Conservation (phyloP, 495 filamentous ascomycete genomes). For the Daldinia vernicosa region DNA sequence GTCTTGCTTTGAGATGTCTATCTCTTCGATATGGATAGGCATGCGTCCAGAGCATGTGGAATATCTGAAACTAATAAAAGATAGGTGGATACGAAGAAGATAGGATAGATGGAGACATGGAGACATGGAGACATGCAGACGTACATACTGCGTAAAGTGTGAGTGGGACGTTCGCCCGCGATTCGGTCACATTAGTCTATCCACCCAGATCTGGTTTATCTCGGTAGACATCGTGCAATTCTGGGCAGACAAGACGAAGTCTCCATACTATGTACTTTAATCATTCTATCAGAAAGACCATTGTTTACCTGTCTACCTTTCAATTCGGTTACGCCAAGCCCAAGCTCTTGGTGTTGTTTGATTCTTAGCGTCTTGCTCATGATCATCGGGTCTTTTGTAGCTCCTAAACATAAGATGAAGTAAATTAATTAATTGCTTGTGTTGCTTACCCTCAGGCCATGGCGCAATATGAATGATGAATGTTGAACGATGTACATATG, state of each 20-base stretch:
- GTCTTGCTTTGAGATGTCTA: constrained; percentile 35
- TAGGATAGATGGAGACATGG: constrained; percentile 31
- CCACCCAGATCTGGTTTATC: constrained; percentile 41
- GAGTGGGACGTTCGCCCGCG: constrained; percentile 33
- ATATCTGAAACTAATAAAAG: constrained; percentile 42
- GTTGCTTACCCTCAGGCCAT: background rate
- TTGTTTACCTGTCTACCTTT: constrained; percentile 24
- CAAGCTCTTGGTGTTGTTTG: background rate
- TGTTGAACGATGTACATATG: constrained; percentile 19
- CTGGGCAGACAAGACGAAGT: constrained; percentile 31
- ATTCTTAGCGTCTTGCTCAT: constrained; percentile 7
- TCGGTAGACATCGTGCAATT: constrained; percentile 29
- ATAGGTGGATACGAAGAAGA: constrained; percentile 36
- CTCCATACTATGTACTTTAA: constrained; percentile 14
- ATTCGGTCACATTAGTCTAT: constrained; percentile 41
- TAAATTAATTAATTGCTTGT: constrained; percentile 2
- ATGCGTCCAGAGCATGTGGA: constrained; percentile 42
- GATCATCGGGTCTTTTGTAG: constrained; percentile 12
- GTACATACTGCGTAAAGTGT: constrained; percentile 11
- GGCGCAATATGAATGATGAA: constrained; percentile 21
- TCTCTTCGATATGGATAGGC: constrained; percentile 38
- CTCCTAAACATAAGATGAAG: constrained; percentile 1
- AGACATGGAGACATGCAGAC: too few relatives aligned
- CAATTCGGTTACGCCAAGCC: constrained; percentile 25
- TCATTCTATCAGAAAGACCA: constrained; percentile 1